phyloP scores from a whole-genome alignment of 1,284 basidiomycete genomes.

The Chalciporus sp. region DNA sequence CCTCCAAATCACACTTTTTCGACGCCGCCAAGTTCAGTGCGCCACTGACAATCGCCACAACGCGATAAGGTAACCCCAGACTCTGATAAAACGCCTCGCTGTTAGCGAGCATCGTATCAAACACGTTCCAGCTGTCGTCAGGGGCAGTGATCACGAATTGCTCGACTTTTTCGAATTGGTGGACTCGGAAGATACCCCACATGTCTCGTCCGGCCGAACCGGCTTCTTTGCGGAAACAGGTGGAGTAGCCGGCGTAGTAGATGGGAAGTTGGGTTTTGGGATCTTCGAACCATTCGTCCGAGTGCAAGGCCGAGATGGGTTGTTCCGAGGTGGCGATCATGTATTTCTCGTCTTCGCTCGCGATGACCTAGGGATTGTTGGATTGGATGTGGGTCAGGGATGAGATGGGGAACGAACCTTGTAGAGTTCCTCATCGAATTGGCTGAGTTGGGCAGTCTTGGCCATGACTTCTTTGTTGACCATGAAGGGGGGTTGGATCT shows the following conservation, averaged over 20 bases:
- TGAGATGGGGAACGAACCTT: conserved; percentile 55
- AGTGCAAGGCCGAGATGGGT: conserved; percentile 94
- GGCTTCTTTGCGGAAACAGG: conserved; percentile 99
- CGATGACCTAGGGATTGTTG: conserved; percentile 63
- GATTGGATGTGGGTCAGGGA: background rate
- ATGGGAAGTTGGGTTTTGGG: conserved; percentile 91
- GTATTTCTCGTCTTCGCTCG: conserved; percentile 95
- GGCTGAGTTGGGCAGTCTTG: conserved; percentile 96
- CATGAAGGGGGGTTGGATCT: conserved; percentile 97
- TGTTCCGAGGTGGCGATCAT: conserved; percentile 99
- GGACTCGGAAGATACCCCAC: conserved; percentile 99
- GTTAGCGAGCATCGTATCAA: conserved; percentile 88
- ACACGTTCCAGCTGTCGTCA: conserved; percentile 91
- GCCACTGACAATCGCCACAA: conserved; percentile 96
- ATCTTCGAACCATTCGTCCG: conserved; percentile 96
- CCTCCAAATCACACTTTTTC: conserved; percentile 97
- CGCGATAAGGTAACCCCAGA: conserved; percentile 86
- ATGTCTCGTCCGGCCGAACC: conserved; percentile 97
- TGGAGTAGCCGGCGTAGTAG: conserved; percentile 83
- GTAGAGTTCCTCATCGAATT: conserved; percentile 99
- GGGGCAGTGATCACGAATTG: conserved; percentile 96
- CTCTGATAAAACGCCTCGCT: conserved; percentile 97
- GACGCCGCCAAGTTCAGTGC: conserved; percentile 96
- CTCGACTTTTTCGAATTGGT: conserved; percentile 99
- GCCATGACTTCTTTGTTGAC: conserved; percentile 98